Conservation (phyloP, 345 rosid species). For the Orychophragmus violaceus region DNA sequence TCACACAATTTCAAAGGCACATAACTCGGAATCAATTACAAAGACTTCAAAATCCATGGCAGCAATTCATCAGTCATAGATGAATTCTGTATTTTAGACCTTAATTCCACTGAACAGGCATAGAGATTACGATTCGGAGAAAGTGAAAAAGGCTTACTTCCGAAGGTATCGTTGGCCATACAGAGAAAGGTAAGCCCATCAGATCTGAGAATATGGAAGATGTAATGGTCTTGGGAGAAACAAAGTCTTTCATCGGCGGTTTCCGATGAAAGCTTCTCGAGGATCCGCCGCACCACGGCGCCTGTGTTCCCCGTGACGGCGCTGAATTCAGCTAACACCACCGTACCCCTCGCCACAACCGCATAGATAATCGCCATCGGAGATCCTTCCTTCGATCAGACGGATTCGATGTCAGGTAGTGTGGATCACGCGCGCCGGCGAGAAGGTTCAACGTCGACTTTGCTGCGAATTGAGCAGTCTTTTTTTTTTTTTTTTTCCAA, state of each 20-base stretch:
- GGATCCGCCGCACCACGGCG: constrained; percentile 78
- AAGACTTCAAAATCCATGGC: neutral
- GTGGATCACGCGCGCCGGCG: constrained; percentile 14
- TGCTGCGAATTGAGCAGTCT: constrained; percentile 16
- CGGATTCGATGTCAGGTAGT: neutral
- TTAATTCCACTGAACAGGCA: neutral
- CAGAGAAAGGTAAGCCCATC: constrained; percentile 87
- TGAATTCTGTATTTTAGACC: neutral
- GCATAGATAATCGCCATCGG: constrained; percentile 88
- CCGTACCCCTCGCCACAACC: constrained; percentile 88
- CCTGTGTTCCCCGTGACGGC: constrained; percentile 93
- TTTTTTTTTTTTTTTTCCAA: too few relatives aligned
- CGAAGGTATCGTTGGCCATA: constrained; percentile 94
- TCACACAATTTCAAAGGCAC: neutral
- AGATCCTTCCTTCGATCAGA: neutral
- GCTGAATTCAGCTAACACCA: constrained; percentile 91
- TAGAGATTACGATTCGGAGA: neutral
- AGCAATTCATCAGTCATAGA: neutral
- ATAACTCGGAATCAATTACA: neutral
- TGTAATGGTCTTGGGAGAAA: constrained; percentile 90
- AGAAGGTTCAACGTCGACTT: constrained; percentile 16
- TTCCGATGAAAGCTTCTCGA: constrained; percentile 80
- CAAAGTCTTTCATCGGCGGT: constrained; percentile 70
- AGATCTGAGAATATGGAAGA: constrained; percentile 92
- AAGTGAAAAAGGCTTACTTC: constrained; percentile 46